phyloP scores from a whole-genome alignment of 352 stramenopile genomes.

The Peronospora belbahrii region DNA sequence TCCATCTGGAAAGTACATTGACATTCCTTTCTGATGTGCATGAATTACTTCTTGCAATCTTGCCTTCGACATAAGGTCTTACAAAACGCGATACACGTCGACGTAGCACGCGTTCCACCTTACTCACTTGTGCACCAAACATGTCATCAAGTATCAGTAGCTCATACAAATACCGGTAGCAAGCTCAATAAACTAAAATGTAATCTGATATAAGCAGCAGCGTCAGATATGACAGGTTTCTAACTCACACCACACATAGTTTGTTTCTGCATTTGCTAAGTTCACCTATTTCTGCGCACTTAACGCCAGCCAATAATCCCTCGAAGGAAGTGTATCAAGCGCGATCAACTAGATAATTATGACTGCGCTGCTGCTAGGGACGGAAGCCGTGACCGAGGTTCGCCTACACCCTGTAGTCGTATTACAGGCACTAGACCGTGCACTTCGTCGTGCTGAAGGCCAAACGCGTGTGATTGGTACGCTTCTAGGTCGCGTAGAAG shows the following conservation, averaged over 20 bases:
- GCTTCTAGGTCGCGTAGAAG: constrained; percentile 88
- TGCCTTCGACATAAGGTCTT: not conserved
- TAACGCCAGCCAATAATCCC: constrained; percentile 1
- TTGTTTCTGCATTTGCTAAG: not conserved
- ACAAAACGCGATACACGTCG: constrained; percentile 9
- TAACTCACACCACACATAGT: not conserved
- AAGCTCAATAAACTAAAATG: no score
- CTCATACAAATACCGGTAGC: not conserved
- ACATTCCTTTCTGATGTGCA: not conserved
- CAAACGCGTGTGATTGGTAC: constrained; percentile 95
- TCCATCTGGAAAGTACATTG: constrained; percentile 5
- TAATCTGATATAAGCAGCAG: no score
- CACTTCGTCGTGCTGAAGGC: constrained; percentile 89
- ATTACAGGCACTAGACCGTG: constrained; percentile 95
- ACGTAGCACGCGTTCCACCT: constrained; percentile 5
- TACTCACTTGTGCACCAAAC: not conserved
- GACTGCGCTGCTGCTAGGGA: constrained; percentile 62
- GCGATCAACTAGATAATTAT: constrained; percentile 4
- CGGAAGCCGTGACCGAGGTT: constrained; percentile 72
- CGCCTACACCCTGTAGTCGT: constrained; percentile 94
- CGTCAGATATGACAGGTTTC: no score
- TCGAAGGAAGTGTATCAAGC: not conserved
- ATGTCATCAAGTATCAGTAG: not conserved
- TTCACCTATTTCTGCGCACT: not conserved
- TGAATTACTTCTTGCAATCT: not conserved